Base-by-base conservation (phyloP, 139 green algal species). In the Picochlorum sp. region DNA sequence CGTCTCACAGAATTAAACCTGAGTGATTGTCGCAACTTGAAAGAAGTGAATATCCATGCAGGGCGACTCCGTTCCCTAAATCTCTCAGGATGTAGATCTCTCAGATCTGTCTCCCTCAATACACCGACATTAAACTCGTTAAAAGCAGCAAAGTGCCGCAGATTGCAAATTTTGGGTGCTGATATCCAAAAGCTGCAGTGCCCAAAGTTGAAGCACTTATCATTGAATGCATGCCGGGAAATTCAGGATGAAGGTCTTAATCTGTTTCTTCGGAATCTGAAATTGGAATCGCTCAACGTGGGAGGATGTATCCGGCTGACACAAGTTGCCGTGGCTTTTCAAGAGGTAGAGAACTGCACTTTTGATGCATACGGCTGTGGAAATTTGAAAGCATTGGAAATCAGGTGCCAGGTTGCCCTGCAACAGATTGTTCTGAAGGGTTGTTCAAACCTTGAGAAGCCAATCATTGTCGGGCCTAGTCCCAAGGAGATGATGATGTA, bases 61-160 rank as follows among this genome's bases (percentile, higher is more conserved):
- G 13, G 21, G n/a, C 46, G 18, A 23, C n/a, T 69, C 4, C 20
- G 14, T 24, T 37, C n/a, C n/a, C 37, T 69, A 18, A 62, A 64
- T 21, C 21, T 69, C 14, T 64, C 62, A 15, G 62, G 62, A 21
- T 69, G 62, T 49, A 18, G 15, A 11, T 16, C 32, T 24, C 13
- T 69, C 4, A 21, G 11, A 7, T 45, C 15, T 2, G 5, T 69
- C 0, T 28, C 23, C 6, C 7, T 69, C n/a, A 9, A 15, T 30
- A 18, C 13, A 18, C 46, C 46, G 16, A 4, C 1, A 11, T 41
- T 69, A 10, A 21, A 24, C 7, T 18, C n/a, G 8, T 49, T 69
- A 21, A 59, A 41, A 41, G 34, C 34, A 41, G 34, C 34, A 41
- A 41, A 41, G 34, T 41, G 34, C 34, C 34, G 34, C 34, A 41